Evolutionary conservation across 257 asterid species (phyloP), one percentile per base, ranked within the genome.

Genomic region (Datura wrightii): DNA sequence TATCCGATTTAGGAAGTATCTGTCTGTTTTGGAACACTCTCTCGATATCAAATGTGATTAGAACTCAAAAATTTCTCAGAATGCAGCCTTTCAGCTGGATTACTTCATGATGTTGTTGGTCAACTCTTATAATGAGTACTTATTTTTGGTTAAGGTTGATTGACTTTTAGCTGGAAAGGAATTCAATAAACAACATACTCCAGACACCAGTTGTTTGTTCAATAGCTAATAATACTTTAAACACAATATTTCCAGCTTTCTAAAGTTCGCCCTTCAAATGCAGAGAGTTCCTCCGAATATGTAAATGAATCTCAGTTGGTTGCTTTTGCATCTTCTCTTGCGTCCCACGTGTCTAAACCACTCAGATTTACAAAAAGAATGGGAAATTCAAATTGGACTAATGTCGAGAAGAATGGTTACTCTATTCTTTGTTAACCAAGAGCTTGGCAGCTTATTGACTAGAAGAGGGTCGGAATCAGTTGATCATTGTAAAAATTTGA

Each of bases 41-140:
- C 19, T 74, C 48, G 41, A 48, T 48, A 74, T 74, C 42, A 48
- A 24, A 48, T 24, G 81, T 74, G 58, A 48, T 24, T 74, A 74
- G 60, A 74, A 74, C 60, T 48, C 6, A 6, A 46, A 74, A 74
- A 44, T 60, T 3, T 74, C 44, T 74, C 42, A 74, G 42, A 48
- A 74, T 74, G 24, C 81, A 13, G 59, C 81, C 60, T 48, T 48
- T 74, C 44, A 48, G 60, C 55, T 24, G 44, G 60, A 74, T 74
- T 74, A 50, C 60, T 74, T 74, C 81, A 74, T 50, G 44, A 48
- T 24, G 11, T 24, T 48, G 60, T 74, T 48, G 60, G 44, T 74
- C 44, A 74, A 74, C 60, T 74, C 60, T 74, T 74, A 74, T 74
- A 48, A 48, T 24, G 72, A 48, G 44, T 48, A 5, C 42, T 74